These are phyloP conservation scores for Cutaneotrichosporon sp. DNA, from an alignment of 1,284 basidiomycete species.

Conservation along the genomic window DNA sequence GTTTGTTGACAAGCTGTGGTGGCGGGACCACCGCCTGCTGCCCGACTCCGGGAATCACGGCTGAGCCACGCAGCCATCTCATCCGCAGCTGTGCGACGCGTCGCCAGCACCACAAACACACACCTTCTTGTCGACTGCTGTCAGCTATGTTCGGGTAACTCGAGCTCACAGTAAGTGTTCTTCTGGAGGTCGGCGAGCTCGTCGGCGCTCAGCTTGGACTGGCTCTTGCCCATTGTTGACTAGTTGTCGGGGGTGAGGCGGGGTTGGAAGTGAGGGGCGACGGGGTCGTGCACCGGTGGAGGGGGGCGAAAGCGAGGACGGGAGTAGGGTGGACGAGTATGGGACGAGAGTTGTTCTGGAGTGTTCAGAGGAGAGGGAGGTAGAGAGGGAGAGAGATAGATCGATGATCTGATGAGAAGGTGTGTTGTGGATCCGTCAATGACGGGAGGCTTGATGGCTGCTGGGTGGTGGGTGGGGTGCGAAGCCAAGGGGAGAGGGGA, in stretches of 20 bases:
- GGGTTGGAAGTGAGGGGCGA: neutral
- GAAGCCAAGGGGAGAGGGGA: too few species aligned
- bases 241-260: neutral
- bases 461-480: too few species aligned
- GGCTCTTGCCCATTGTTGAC: slow-evolving; percentile 79
- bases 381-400: too few species aligned
- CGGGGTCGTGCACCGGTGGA: neutral
- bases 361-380: neutral
- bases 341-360: neutral
- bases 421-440: too few species aligned
- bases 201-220: slow-evolving; percentile 93
- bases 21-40: neutral
- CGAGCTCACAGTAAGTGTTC: slow-evolving; percentile 94
- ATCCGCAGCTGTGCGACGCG: neutral
- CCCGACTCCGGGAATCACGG: neutral
- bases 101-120: slow-evolving; percentile 4
- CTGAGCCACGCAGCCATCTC: neutral
- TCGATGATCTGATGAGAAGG: too few species aligned
- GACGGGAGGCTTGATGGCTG: too few species aligned
- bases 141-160: slow-evolving; percentile 11
- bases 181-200: slow-evolving; percentile 96
- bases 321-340: neutral
- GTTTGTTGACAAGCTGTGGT: neutral
- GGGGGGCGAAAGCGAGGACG: neutral
- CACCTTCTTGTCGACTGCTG: slow-evolving; percentile 89